phyloP scores from a whole-genome alignment of 306 rosid genomes.

The Quercus aquifolioides region DNA sequence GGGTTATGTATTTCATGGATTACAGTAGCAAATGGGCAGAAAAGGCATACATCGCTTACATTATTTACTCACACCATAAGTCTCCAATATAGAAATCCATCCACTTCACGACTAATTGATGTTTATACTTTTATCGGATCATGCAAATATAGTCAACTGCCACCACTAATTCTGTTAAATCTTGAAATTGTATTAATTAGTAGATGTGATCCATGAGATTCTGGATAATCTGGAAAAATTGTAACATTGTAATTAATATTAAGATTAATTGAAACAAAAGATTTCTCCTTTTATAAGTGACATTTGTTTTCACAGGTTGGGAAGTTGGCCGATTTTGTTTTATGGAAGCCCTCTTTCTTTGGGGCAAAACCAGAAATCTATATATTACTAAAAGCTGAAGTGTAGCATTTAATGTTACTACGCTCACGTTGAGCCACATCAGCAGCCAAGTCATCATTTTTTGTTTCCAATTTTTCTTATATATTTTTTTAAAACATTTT shows the following conservation, averaged over 20 bases:
- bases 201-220: neutral
- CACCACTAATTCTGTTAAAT: neutral
- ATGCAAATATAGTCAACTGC: neutral
- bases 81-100: neutral
- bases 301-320: slow-evolving; percentile 49
- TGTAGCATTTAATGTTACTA: too few species aligned
- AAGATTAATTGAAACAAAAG: neutral
- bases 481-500: too few species aligned
- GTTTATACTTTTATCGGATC: neutral
- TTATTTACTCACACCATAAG: neutral
- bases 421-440: too few species aligned
- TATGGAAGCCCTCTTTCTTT: slow-evolving; percentile 89
- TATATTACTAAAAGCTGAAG: too few species aligned
- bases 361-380: slow-evolving; percentile 84
- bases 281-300: slow-evolving; percentile 1
- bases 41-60: neutral
- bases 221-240: neutral
- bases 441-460: too few species aligned
- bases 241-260: neutral
- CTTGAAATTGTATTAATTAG: neutral
- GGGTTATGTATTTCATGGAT: neutral
- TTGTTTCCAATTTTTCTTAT: too few species aligned
- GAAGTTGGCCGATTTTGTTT: slow-evolving; percentile 88
- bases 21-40: neutral
- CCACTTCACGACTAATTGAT: neutral